These are phyloP conservation scores for Alisma plantagoaquatica DNA, from an alignment of 106 monocot species.

Conservation along the genomic window DNA sequence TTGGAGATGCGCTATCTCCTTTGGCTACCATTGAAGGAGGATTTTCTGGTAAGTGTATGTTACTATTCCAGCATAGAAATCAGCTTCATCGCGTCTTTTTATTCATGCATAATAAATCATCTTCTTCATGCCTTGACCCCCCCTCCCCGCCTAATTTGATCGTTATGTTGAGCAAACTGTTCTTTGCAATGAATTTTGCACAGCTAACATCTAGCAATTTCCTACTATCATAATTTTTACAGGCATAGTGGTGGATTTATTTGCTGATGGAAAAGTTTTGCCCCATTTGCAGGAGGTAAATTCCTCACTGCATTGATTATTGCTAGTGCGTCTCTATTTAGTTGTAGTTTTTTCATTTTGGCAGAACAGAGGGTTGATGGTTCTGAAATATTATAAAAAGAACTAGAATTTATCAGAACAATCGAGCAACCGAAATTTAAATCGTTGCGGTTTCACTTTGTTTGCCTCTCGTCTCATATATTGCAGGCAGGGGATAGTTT, in stretches of 20 bases:
- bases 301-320: too few relatives aligned
- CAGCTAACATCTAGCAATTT: neutral
- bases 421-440: too few relatives aligned
- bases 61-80: neutral
- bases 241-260: slow-evolving; percentile 90
- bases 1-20: slow-evolving; percentile 86
- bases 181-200: neutral
- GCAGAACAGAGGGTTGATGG: too few relatives aligned
- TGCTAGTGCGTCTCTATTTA: too few relatives aligned
- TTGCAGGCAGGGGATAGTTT: too few relatives aligned
- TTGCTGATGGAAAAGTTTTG: slow-evolving; percentile 75
- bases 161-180: neutral
- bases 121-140: neutral
- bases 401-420: too few relatives aligned
- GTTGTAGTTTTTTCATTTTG: neutral
- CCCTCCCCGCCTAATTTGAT: neutral
- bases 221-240: slow-evolving; percentile 4
- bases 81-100: neutral
- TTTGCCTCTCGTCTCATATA: too few relatives aligned
- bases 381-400: too few relatives aligned
- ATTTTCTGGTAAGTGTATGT: slow-evolving; percentile 57
- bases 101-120: neutral
- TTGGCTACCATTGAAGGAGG: slow-evolving; percentile 55
- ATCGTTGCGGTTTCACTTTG: too few relatives aligned
- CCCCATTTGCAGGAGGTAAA: slow-evolving; percentile 66